phyloP scores from a whole-genome alignment of 78 protist genomes.

The Guillardia theta region DNA sequence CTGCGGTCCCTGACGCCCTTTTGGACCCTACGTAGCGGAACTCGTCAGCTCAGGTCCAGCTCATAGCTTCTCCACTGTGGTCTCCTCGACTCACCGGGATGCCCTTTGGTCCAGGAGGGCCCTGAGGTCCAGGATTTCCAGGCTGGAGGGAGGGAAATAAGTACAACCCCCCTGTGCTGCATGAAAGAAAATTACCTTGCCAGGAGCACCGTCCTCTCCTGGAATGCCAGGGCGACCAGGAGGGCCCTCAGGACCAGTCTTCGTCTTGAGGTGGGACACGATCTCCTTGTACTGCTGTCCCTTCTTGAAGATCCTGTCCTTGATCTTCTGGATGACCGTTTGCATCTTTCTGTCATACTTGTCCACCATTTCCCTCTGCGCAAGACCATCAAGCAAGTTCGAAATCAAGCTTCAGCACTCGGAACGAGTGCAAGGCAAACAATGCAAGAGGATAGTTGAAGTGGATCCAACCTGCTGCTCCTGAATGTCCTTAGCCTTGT shows the following conservation, averaged over 20 bases:
- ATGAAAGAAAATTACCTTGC: too few relatives aligned
- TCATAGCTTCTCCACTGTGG: neutral
- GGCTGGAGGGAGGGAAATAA: too few relatives aligned
- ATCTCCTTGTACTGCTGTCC: neutral
- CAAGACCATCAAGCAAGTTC: too few relatives aligned
- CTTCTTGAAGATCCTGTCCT: neutral
- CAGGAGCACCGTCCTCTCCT: neutral
- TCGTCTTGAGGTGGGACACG: neutral
- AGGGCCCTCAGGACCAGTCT: neutral
- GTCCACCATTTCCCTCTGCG: too few relatives aligned
- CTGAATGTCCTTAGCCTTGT: neutral
- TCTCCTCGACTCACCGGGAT: neutral
- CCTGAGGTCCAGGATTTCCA: neutral
- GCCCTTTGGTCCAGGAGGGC: neutral
- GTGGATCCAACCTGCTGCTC: slow-evolving; percentile 12
- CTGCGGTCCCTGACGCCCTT: slow-evolving; percentile 1
- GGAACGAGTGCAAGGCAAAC: too few relatives aligned
- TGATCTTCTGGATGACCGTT: neutral
- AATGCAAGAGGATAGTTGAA: too few relatives aligned
- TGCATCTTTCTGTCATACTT: too few relatives aligned
- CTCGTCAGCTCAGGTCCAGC: neutral
- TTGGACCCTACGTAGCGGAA: neutral
- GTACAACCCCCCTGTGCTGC: too few relatives aligned
- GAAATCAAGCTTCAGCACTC: too few relatives aligned
- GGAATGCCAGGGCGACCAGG: neutral